Conservation (phyloP, 345 rosid genomes). For the Euclidium syriacum region DNA sequence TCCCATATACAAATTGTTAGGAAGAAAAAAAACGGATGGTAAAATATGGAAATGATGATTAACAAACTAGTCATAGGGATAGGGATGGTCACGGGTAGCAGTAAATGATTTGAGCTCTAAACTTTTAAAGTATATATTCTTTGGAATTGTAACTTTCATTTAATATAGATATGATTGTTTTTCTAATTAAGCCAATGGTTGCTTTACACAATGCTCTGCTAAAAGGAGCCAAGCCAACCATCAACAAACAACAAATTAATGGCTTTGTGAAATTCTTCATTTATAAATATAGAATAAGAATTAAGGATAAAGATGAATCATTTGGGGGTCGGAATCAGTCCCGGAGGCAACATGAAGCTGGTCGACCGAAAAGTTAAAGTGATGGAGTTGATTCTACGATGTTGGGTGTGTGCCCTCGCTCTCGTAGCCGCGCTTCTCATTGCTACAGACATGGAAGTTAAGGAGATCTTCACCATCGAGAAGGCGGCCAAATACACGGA, state of each 20-base stretch:
- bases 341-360: slow-evolving; percentile 50
- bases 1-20: no score
- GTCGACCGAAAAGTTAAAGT: slow-evolving; percentile 62
- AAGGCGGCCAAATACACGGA: slow-evolving; percentile 76
- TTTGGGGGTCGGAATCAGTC: slow-evolving; percentile 77
- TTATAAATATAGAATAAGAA: not conserved
- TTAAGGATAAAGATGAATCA: slow-evolving; percentile 42
- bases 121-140: not conserved
- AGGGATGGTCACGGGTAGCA: slow-evolving; percentile 15
- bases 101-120: slow-evolving; percentile 1
- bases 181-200: slow-evolving; percentile 4
- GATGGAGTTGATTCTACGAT: slow-evolving; percentile 73
- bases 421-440: slow-evolving; percentile 61
- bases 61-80: not conserved
- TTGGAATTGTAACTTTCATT: not conserved
- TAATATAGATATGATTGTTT: not conserved
- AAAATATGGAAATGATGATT: not conserved
- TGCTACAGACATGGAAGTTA: slow-evolving; percentile 66
- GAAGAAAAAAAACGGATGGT: no score
- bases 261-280: not conserved
- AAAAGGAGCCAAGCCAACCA: slow-evolving; percentile 12
- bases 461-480: slow-evolving; percentile 62
- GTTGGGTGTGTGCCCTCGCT: slow-evolving; percentile 56
- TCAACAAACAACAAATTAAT: not conserved
- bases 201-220: slow-evolving; percentile 3